A percentile compares a stretch with the other conserved stretches of the same genome.
These are phyloP conservation scores for Prunus mume DNA, from an alignment of 306 rosid species.

Conservation along the genomic window DNA sequence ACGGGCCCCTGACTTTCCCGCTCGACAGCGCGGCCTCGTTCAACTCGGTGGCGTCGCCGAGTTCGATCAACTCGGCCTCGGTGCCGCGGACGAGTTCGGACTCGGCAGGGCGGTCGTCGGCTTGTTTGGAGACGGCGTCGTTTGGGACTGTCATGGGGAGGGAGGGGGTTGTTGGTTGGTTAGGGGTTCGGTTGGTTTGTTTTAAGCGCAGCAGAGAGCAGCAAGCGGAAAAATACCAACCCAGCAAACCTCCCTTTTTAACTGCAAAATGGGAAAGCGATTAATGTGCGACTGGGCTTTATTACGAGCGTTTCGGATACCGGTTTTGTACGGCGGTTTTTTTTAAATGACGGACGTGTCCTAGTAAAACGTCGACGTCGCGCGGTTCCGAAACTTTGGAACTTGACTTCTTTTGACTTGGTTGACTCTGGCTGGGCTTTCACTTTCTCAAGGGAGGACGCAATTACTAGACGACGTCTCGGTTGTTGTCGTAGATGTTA, in stretches of 20 bases:
- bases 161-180: conserved; percentile 1
- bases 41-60: background rate
- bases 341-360: conserved; percentile 13
- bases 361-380: background rate
- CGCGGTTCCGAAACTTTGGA: too few species aligned
- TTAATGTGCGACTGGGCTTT: background rate
- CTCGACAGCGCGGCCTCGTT: background rate
- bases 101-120: conserved; percentile 17
- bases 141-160: conserved; percentile 21
- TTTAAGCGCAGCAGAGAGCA: background rate
- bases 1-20: conserved; percentile 65
- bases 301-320: conserved; percentile 1
- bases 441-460: background rate
- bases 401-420: background rate
- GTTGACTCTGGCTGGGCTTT: background rate
- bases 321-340: conserved; percentile 8
- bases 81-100: conserved; percentile 1
- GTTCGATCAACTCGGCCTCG: conserved; percentile 3
- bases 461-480: background rate
- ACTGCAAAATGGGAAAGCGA: conserved; percentile 20
- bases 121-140: conserved; percentile 10
- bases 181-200: background rate
- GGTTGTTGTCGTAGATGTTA: background rate
- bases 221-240: background rate
- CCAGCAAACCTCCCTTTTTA: conserved; percentile 21